Percentiles rank a stretch among this genome's conserved stretches.
Conservation (phyloP, 2,329 filamentous ascomycete genomes). For the Raffaelea deltoideospora region DNA sequence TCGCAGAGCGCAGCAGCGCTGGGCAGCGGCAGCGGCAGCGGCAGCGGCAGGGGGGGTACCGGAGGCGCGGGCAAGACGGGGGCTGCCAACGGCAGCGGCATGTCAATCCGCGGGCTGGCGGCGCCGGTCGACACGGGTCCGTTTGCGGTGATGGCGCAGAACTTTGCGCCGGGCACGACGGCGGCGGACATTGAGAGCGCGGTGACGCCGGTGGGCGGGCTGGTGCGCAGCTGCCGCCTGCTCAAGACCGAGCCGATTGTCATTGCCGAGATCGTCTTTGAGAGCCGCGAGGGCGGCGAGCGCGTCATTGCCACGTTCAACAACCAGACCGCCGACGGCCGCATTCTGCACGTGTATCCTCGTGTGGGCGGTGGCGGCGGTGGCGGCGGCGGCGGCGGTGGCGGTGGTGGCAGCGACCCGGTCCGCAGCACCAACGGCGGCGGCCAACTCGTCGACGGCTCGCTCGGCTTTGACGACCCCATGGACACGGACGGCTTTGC, state of each 20-base stretch:
- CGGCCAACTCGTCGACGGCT: slow-evolving; percentile 35
- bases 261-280: slow-evolving; percentile 64
- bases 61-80: background rate
- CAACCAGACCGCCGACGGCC: slow-evolving; percentile 64
- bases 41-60: slow-evolving; percentile 2
- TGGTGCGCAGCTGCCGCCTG: slow-evolving; percentile 51
- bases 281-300: slow-evolving; percentile 57
- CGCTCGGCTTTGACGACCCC: slow-evolving; percentile 35
- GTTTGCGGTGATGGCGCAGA: slow-evolving; percentile 59
- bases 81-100: slow-evolving; percentile 28
- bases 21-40: slow-evolving; percentile 13
- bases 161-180: slow-evolving; percentile 70
- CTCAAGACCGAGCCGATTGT: slow-evolving; percentile 55
- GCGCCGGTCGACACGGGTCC: slow-evolving; percentile 33
- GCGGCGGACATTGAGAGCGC: slow-evolving; percentile 72
- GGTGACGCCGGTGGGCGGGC: slow-evolving; percentile 59
- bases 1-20: background rate
- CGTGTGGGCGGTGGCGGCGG: slow-evolving; percentile 29
- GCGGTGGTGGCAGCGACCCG: slow-evolving; percentile 14
- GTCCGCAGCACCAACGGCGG: slow-evolving; percentile 15
- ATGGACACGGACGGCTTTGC: slow-evolving; percentile 21
- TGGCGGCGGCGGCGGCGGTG: slow-evolving; percentile 8
- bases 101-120: slow-evolving; percentile 59
- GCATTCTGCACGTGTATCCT: slow-evolving; percentile 55
- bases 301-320: slow-evolving; percentile 63